These are phyloP conservation scores for Penicillium robsamsonii DNA, from an alignment of 495 filamentous ascomycete genomes.

Conservation along the genomic window DNA sequence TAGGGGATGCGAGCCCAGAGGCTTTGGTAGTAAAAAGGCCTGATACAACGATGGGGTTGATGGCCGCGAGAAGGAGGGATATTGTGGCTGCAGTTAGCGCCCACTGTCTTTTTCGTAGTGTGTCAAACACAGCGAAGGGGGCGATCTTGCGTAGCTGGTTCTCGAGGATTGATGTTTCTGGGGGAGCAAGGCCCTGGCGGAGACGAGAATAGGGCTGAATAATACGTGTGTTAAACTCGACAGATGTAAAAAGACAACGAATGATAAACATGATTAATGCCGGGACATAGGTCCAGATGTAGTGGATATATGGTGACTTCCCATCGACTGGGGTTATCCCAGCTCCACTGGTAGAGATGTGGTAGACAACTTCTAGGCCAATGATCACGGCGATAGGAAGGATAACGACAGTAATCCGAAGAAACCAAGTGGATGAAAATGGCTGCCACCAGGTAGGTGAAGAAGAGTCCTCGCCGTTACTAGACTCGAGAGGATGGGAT, in stretches of 20 bases:
- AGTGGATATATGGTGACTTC: no score
- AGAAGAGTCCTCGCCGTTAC: no score
- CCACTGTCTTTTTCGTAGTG: slow-evolving; percentile 12
- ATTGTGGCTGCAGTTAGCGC: slow-evolving; percentile 12
- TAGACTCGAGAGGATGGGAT: no score
- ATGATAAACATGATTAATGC: slow-evolving; percentile 21
- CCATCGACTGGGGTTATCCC: no score
- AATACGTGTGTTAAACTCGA: slow-evolving; percentile 7
- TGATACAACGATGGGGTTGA: no score
- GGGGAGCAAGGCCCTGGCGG: slow-evolving; percentile 2
- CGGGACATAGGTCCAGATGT: slow-evolving; percentile 19
- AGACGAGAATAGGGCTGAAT: slow-evolving; percentile 14
- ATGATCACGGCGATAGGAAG: no score
- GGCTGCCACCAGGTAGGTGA: no score
- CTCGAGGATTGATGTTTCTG: slow-evolving; percentile 13
- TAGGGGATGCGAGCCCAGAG: neutral
- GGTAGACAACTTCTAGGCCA: no score
- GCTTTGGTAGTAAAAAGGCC: slow-evolving; percentile 13
- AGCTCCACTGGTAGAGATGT: no score
- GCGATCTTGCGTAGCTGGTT: slow-evolving; percentile 18
- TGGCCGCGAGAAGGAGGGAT: slow-evolving; percentile 1
- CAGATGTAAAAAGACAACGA: slow-evolving; percentile 11
- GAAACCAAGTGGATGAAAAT: no score
- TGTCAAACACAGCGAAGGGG: slow-evolving; percentile 4
- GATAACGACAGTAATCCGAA: no score